Base-by-base conservation (phyloP, 805 yeast genomes). In the Starmerella asiatica region DNA sequence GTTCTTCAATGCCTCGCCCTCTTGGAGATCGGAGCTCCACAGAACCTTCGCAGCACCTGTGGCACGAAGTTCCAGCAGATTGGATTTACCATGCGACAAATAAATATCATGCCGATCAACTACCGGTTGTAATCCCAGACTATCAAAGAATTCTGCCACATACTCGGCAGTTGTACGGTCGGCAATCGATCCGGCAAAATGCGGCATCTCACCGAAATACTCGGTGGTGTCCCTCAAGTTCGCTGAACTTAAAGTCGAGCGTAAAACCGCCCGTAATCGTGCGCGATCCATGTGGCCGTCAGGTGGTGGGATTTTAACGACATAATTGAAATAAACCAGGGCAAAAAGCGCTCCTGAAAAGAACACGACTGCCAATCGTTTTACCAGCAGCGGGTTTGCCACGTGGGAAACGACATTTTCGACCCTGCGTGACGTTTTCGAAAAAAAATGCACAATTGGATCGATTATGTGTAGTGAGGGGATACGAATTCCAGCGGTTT, bases 321-420 rank as follows among this genome's bases (percentile, higher is more conserved):
- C 33, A 28, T 21, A 38, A 3, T 6, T 80, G 38, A 77, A 68
- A 27, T 71, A 57, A 6, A 84, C 67, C 2, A 81, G 64, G 19
- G 71, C 50, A 48, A 75, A 76, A 4, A 82, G 61, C 4, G 77
- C 51, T 0, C 61, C 43, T n/a, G 83, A 71, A 48, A 83, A 71
- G 35, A 77, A 54, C 2, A 76, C 51, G 9, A 88, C 80, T 52
- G 86, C 79, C 51, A 81, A 57, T 31, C 97, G 64, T 49, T 80
- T 79, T 21, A 86, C 74, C 21, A 88, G 79, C 35, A 84, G 59
- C 3, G 95, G 95, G 54, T 86, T 84, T 4, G 95, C 94, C n/a
- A 81, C 49, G 44, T 71, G 70, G 16, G 75, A 64, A 11, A 88
- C 58, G 21, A 66, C 58, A 23, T 62, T 58, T 50, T 86, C 94